Conservation (phyloP, 768 basidiomycete species). For the Rubroboletus pulcherrimus region DNA sequence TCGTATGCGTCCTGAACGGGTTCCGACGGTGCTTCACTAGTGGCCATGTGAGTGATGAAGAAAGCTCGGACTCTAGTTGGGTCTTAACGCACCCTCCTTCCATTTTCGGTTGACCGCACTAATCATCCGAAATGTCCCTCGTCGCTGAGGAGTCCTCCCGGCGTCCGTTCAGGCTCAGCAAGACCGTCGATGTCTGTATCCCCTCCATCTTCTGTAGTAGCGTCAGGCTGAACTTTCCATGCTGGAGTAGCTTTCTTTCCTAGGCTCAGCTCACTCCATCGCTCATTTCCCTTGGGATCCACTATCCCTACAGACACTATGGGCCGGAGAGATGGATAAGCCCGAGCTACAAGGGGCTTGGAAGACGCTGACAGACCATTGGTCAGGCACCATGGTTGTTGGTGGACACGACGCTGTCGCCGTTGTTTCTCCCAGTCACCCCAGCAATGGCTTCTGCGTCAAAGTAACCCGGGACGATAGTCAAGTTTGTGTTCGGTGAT, state of each 20-base stretch:
- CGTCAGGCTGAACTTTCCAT: constrained; percentile 8
- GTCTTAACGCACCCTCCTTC: constrained; percentile 10
- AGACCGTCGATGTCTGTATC: constrained; percentile 43
- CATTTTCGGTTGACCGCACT: constrained; percentile 18
- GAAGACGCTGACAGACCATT: constrained; percentile 44
- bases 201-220: constrained; percentile 1
- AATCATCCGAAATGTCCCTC: constrained; percentile 8
- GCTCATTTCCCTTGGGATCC: constrained; percentile 44
- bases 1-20: constrained; percentile 33
- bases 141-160: constrained; percentile 3
- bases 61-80: neutral
- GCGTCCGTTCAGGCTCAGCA: constrained; percentile 40
- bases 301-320: constrained; percentile 38
- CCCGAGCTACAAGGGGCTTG: constrained; percentile 38
- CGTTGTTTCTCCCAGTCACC: constrained; percentile 33
- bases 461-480: constrained; percentile 31
- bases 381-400: constrained; percentile 50
- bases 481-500: constrained; percentile 13
- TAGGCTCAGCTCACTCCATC: constrained; percentile 32
- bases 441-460: constrained; percentile 27
- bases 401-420: constrained; percentile 37
- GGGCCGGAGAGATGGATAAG: constrained; percentile 32
- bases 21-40: constrained; percentile 13
- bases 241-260: constrained; percentile 31
- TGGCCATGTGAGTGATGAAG: constrained; percentile 20